Evolutionary conservation across 345 rosid genomes (phyloP), one percentile per base, ranked within the genome.

Genomic region (Camelina hispida): DNA sequence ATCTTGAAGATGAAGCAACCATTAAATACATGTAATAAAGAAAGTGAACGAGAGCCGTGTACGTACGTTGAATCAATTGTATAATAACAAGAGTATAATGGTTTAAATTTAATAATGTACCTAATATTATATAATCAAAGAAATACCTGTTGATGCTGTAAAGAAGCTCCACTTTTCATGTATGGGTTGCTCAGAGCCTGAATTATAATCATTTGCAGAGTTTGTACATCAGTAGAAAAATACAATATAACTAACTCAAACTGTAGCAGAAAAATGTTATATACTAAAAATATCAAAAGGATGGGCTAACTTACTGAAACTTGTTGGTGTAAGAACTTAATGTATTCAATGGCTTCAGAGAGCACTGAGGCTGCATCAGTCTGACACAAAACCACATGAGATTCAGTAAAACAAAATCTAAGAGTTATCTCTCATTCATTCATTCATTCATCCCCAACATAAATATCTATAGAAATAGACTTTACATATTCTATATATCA

Each of bases 321-420:
- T 87, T 96, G 98, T 32, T 87, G 91, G 82, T 96, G 99, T 79
- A 91, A 88, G 84, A 93, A 96, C 79, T 93, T 93, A 84, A 96
- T 93, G 88, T 93, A 91, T 75, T 89, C 98, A 74, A 96, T 89
- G 44, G 93, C 98, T 84, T 96, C 99, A 68, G 98, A 87, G 35
- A 96, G 99, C 87, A 96, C 99, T 14, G 99, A 96, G 69, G 99
- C 99, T 62, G 99, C 92, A 82, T 96, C 99, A 73, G 99, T 96
- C 99, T 96, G 87, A 66, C 80, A 81, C 70, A 63, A 78, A 48
- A 69, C 68, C 78, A 81, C 70, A 79, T 81, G 78, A 81, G 76
- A 78, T 68, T 81, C 68, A 81, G 75, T 65, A 75, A 78, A 62
- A 57, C 40, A 44, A 81, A 78, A 66, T 78, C 77, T 69, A 75